Base-by-base conservation (phyloP, 106 monocot species). In the Cymbidium sinense region DNA sequence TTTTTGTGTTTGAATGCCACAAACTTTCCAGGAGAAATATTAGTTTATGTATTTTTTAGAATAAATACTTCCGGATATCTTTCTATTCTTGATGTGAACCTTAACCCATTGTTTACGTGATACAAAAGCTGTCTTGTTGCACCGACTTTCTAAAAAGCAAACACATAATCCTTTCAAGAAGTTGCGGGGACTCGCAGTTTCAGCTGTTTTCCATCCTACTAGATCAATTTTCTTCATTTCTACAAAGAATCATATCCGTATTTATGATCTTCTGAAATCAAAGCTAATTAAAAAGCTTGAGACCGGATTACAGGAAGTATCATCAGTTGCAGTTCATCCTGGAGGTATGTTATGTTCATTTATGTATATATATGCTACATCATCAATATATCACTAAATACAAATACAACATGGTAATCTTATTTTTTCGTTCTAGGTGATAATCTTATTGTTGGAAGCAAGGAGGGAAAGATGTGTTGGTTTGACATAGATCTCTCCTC, bases 401-500 rank as follows among this genome's bases (percentile, higher is more conserved):
- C 64, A n/a, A 41, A 25, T 28, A 18, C 35, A 70, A 35, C 71
- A 0, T 29, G 67, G 67, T 30, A 67, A 36, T 13, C 44, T 55
- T 76, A 36, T 39, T 70, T 72, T 34, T 41, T n/a, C 9, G 64
- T n/a, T 80, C 29, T 86, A 99, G 99, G 99, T 85, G 95, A 95
- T 70, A 94, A 99, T 93, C 80, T 99, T 51, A 93, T 99, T 86
- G 95, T 95, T 29, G 99, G 99, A 64, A 99, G 95, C 86, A 99
- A 81, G 77, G 99, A 99, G 75, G 99, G 99, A 15, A 99, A 99
- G 79, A 77, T 99, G 75, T 91, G 95, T 72, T 99, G 99, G 99
- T 99, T 99, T 87, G 99, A 99, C 85, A 88, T 92, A 85, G 99
- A 99, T 70, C 82, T 93, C 30, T 95, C 99, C 51, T 86, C 92